Base-by-base conservation (phyloP, 177 flowering plant genomes). In the Telopea speciosissima region DNA sequence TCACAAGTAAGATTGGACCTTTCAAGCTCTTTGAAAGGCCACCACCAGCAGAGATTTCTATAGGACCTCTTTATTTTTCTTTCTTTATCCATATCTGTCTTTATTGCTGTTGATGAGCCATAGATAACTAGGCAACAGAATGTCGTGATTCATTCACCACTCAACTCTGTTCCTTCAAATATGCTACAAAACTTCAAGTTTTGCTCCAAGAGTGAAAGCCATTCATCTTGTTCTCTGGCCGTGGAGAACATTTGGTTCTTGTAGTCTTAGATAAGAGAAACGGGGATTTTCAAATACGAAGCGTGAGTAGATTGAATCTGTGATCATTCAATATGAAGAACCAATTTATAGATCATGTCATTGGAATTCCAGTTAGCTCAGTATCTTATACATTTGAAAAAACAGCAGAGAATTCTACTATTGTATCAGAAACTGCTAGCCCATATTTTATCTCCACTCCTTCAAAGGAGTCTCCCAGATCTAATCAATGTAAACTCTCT, bases 271-370 rank as follows among this genome's bases (percentile, higher is more conserved):
- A n/a, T n/a, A n/a, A n/a, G n/a, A n/a, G n/a, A n/a, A n/a, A n/a
- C n/a, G n/a, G n/a, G n/a, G n/a, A n/a, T n/a, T n/a, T n/a, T n/a
- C n/a, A n/a, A n/a, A n/a, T n/a, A n/a, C n/a, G n/a, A n/a, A n/a
- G n/a, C n/a, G n/a, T n/a, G n/a, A n/a, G n/a, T n/a, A n/a, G n/a
- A n/a, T n/a, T n/a, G n/a, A n/a, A n/a, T n/a, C n/a, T n/a, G n/a
- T n/a, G n/a, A n/a, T n/a, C n/a, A n/a, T n/a, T n/a, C n/a, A 73
- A 21, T 14, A 81, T 84, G 85, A 79, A 77, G 73, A 79, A 61
- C 31, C 31, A 28, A 28, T 28, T 28, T 28, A 2, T 4, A 0
- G 31, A 28, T 28, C 31, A 28, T 28, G 31, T 28, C 31, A 28
- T 28, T 0, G 31, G 31, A 28, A 28, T 28, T 0, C 31, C 83